A percentile compares a stretch with the other conserved stretches of the same genome.
Conservation (phyloP, 306 rosid species). For the Prunus mira region DNA sequence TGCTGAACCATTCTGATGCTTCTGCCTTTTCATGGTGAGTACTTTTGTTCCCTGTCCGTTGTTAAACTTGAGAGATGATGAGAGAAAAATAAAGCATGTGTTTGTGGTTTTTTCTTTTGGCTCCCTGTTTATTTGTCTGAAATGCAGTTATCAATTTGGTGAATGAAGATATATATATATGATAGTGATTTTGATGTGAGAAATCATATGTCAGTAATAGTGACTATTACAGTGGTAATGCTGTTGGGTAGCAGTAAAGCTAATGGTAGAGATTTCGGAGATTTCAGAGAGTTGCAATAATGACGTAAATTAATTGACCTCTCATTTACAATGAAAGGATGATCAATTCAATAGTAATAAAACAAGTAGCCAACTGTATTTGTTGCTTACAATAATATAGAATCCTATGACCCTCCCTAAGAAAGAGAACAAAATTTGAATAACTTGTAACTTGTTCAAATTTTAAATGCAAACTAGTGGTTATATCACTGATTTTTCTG, state of each 20-base stretch:
- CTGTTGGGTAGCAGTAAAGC: background rate
- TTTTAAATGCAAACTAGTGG: background rate
- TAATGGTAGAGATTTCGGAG: background rate
- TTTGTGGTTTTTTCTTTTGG: background rate
- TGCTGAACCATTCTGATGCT: conserved; percentile 52
- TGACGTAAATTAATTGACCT: background rate
- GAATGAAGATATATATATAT: background rate
- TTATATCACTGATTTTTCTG: conserved; percentile 4
- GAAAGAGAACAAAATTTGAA: background rate
- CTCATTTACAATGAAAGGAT: background rate
- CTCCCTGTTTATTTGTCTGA: background rate
- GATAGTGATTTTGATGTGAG: background rate
- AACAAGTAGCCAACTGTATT: background rate
- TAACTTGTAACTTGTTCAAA: background rate
- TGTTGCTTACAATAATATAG: background rate
- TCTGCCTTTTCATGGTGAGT: conserved; percentile 77
- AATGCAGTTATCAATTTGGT: background rate
- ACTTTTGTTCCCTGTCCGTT: background rate
- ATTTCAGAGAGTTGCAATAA: background rate
- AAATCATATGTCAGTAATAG: background rate
- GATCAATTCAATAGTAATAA: background rate
- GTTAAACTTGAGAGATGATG: background rate
- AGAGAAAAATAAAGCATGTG: background rate
- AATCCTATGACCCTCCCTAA: background rate
- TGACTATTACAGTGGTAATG: background rate